A percentile compares a stretch with the other conserved stretches of the same genome.
These are phyloP conservation scores for Boletus speciosus DNA, from an alignment of 768 basidiomycete species.

Conservation along the genomic window DNA sequence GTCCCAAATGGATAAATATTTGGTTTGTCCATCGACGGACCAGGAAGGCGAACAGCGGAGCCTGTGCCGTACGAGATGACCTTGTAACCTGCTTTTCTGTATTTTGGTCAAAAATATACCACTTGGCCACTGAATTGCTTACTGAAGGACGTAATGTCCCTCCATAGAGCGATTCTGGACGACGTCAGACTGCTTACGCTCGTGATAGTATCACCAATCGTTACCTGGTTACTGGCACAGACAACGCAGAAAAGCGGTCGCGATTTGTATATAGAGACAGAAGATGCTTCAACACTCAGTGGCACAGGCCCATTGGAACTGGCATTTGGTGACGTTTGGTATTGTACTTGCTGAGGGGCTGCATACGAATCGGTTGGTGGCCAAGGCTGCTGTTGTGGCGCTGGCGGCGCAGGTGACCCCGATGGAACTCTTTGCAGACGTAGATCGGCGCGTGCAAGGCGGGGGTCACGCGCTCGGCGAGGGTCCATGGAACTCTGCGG, in stretches of 20 bases:
- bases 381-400: slow-evolving; percentile 27
- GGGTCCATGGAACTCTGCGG: slow-evolving; percentile 60
- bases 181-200: slow-evolving; percentile 13
- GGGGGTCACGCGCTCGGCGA: slow-evolving; percentile 75
- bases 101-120: slow-evolving; percentile 8
- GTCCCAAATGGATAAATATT: slow-evolving; percentile 97
- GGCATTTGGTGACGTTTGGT: slow-evolving; percentile 13
- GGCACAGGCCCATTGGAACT: neutral
- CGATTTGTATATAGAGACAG: slow-evolving; percentile 45
- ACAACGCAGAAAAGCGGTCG: slow-evolving; percentile 94
- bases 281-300: slow-evolving; percentile 6
- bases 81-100: slow-evolving; percentile 83
- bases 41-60: slow-evolving; percentile 93
- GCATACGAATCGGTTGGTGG: slow-evolving; percentile 12
- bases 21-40: slow-evolving; percentile 94
- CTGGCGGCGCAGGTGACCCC: slow-evolving; percentile 32
- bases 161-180: slow-evolving; percentile 96
- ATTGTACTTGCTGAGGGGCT: slow-evolving; percentile 15
- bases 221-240: slow-evolving; percentile 97
- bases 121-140: slow-evolving; percentile 32
- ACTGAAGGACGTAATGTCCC: slow-evolving; percentile 89
- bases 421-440: slow-evolving; percentile 53
- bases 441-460: slow-evolving; percentile 67
- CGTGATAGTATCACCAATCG: neutral
- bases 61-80: slow-evolving; percentile 97